Percentiles rank a stretch among this genome's conserved stretches.
Evolutionary conservation across 768 basidiomycete species (phyloP).

Genomic region (Rhodotorula graminis): DNA sequence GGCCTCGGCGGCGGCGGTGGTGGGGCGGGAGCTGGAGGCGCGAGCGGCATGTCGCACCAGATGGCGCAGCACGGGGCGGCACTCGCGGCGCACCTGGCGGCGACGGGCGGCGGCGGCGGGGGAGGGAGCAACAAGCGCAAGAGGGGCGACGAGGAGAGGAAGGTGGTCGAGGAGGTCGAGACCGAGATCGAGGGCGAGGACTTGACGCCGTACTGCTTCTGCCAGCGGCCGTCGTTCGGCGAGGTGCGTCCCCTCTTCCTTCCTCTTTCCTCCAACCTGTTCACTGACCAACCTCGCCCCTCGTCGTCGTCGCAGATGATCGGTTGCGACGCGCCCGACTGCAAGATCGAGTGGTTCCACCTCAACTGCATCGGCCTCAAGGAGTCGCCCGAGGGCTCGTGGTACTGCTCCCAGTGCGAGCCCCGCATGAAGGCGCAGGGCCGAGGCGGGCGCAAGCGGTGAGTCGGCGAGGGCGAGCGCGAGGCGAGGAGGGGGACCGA

Average conservation of each 20-base stretch:
- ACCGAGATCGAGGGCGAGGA: conserved; percentile 38
- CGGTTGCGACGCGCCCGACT: conserved; percentile 38
- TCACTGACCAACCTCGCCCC: neutral
- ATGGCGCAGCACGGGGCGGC: neutral
- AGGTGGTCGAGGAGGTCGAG: conserved; percentile 39
- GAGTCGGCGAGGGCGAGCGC: neutral
- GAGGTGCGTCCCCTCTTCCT: conserved; percentile 20
- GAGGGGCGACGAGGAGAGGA: conserved; percentile 45
- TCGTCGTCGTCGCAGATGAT: conserved; percentile 29
- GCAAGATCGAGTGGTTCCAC: conserved; percentile 41
- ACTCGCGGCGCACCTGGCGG: conserved; percentile 32
- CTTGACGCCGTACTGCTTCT: conserved; percentile 39
- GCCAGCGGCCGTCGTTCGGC: conserved; percentile 36
- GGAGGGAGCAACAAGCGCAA: conserved; percentile 51
- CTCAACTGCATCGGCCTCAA: conserved; percentile 38
- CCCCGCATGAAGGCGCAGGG: conserved; percentile 15
- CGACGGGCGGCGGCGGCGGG: conserved; percentile 51
- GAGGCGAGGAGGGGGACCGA: neutral
- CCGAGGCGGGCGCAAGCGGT: conserved; percentile 3
- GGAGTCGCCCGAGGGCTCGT: conserved; percentile 31
- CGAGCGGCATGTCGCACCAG: no score
- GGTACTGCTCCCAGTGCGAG: conserved; percentile 34
- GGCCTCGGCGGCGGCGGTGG: conserved; percentile 16
- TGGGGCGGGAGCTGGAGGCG: neutral
- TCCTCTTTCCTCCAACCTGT: no score